A percentile compares a stretch with the other conserved stretches of the same genome.
Conservation (phyloP, 2,329 filamentous ascomycete genomes). For the Colletotrichum aenigma region DNA sequence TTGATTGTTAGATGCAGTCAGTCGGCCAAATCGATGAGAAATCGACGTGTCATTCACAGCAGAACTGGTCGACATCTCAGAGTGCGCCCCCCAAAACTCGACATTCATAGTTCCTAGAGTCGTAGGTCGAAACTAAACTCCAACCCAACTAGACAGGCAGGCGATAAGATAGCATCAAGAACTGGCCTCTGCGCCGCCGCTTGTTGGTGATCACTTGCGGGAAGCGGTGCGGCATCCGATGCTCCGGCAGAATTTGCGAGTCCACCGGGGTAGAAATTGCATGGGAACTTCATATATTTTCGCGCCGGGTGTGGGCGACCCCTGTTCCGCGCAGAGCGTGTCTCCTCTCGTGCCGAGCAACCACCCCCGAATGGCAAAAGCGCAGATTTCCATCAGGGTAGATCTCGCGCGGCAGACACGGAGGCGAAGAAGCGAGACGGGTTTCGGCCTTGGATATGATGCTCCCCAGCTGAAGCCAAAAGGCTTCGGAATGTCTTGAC, state of each 20-base stretch:
- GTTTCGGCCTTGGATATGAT: neutral
- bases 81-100: neutral
- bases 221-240: neutral
- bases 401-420: neutral
- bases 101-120: neutral
- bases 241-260: neutral
- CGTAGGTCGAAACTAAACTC: neutral
- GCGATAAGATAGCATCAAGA: neutral
- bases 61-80: neutral
- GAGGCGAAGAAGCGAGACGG: neutral
- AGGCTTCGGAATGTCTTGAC: neutral
- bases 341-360: neutral
- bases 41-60: neutral
- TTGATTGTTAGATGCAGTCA: neutral
- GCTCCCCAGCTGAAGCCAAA: neutral
- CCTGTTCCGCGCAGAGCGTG: neutral
- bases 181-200: neutral
- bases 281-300: neutral
- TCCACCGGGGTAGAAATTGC: neutral
- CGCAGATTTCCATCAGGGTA: neutral
- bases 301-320: neutral
- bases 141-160: neutral
- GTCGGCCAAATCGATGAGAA: neutral
- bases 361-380: neutral
- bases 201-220: neutral